Evolutionary conservation across 306 rosid species (phyloP).

Genomic region (Quillaja saponaria): DNA sequence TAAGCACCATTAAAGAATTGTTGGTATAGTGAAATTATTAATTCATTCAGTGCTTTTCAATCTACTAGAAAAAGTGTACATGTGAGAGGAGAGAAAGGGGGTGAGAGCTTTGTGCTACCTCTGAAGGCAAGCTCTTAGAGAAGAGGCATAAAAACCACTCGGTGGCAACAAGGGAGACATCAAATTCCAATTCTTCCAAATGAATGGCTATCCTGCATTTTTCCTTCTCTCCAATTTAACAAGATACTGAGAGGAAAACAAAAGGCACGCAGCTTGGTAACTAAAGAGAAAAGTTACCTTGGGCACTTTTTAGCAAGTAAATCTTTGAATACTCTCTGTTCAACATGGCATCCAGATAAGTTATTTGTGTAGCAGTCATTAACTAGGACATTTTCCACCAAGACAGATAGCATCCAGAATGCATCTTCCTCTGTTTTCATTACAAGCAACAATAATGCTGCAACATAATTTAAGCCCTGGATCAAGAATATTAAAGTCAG

Average conservation of each 20-base stretch:
- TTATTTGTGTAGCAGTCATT: conserved; percentile 91
- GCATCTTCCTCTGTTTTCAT: conserved; percentile 99
- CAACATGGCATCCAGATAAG: conserved; percentile 98
- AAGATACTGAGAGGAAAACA: conserved; percentile 27
- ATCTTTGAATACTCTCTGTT: conserved; percentile 95
- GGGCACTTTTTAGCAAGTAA: conserved; percentile 81
- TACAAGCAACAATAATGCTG: conserved; percentile 90
- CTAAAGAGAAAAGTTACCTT: conserved; percentile 48
- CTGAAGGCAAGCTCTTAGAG: conserved; percentile 92
- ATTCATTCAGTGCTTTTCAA: conserved; percentile 13
- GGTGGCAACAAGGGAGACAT: conserved; percentile 95
- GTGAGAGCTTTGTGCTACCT: conserved; percentile 51
- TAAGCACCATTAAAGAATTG: conserved; percentile 25
- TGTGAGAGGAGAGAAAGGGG: neutral
- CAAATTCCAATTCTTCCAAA: conserved; percentile 87
- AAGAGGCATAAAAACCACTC: conserved; percentile 99
- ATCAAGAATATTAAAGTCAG: conserved; percentile 31
- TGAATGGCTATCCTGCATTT: conserved; percentile 81
- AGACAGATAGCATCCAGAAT: conserved; percentile 98
- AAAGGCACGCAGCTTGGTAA: conserved; percentile 6
- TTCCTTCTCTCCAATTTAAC: conserved; percentile 30
- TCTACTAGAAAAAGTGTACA: neutral
- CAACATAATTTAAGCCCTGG: conserved; percentile 97
- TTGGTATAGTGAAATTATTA: conserved; percentile 25
- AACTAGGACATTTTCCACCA: conserved; percentile 90